A percentile compares a stretch with the other conserved stretches of the same genome.
Conservation (phyloP, 1,139 yeast species). For the Zygoascus meyerae region DNA sequence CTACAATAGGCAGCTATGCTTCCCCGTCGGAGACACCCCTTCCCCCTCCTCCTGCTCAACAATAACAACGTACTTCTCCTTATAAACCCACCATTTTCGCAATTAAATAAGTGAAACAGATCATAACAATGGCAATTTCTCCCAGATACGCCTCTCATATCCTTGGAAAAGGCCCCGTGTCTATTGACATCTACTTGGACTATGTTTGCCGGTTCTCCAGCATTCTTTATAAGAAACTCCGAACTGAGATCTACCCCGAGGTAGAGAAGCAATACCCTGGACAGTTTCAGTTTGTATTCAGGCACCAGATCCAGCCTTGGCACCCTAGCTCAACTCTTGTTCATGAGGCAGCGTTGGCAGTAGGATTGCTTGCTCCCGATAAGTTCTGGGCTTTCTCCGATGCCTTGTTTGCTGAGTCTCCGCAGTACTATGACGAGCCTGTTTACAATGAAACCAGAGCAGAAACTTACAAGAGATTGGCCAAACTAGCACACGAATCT, state of each 20-base stretch:
- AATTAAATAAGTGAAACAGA: too few relatives aligned
- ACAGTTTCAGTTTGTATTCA: constrained; percentile 43
- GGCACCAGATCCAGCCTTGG: constrained; percentile 82
- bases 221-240: constrained; percentile 54
- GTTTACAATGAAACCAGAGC: constrained; percentile 50
- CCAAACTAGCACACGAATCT: constrained; percentile 42
- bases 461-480: constrained; percentile 51
- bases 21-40: too few relatives aligned
- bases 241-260: constrained; percentile 48
- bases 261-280: constrained; percentile 45
- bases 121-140: constrained; percentile 20
- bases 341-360: constrained; percentile 69
- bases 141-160: constrained; percentile 30
- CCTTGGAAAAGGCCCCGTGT: constrained; percentile 28
- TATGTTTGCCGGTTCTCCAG: constrained; percentile 74
- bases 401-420: constrained; percentile 42
- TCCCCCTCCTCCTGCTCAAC: too few relatives aligned
- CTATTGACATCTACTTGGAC: constrained; percentile 62
- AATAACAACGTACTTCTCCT: background rate
- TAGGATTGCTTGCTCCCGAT: constrained; percentile 53
- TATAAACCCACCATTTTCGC: background rate
- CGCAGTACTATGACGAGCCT: constrained; percentile 56
- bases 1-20: too few relatives aligned
- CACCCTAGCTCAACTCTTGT: constrained; percentile 65
- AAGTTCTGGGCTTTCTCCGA: constrained; percentile 60